Evolutionary conservation across 2,329 filamentous ascomycete genomes (phyloP).

Genomic region (Xylariaceae sp.): DNA sequence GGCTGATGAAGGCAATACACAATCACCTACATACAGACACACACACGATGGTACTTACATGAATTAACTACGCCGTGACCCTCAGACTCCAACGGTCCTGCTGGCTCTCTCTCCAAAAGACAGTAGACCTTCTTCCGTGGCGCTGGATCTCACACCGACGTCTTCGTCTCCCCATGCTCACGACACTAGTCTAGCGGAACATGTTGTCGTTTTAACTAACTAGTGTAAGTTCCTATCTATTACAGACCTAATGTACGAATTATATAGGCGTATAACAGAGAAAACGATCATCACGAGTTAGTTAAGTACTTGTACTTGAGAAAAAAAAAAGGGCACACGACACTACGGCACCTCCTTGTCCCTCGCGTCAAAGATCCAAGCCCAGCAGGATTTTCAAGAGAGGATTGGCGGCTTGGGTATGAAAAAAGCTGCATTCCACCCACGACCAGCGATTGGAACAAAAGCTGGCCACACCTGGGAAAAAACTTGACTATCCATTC

Average conservation of each 20-base stretch:
- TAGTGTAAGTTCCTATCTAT: background rate
- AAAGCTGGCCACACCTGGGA: slow-evolving; percentile 8
- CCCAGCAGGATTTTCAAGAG: slow-evolving; percentile 6
- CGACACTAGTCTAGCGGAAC: background rate
- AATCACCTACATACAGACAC: background rate
- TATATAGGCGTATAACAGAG: too few relatives aligned
- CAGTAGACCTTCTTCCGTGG: slow-evolving; percentile 15
- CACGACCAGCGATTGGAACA: slow-evolving; percentile 9
- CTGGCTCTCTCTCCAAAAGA: slow-evolving; percentile 1
- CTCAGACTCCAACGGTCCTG: slow-evolving; percentile 1
- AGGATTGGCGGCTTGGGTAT: slow-evolving; percentile 2
- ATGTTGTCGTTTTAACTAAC: background rate
- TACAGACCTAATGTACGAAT: too few relatives aligned
- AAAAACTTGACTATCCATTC: slow-evolving; percentile 10
- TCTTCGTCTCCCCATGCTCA: background rate
- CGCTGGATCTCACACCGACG: slow-evolving; percentile 18
- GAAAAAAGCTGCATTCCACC: slow-evolving; percentile 1
- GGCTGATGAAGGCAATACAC: background rate
- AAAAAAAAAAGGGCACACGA: background rate
- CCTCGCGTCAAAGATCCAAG: slow-evolving; percentile 9
- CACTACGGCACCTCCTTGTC: background rate
- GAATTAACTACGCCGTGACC: background rate
- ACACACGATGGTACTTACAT: background rate
- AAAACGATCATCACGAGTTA: background rate
- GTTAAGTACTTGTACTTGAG: background rate